Evolutionary conservation across 176 grass and related monocot species (phyloP), one percentile per base, ranked within the genome.

Genomic region (Bolboschoenus planiculmis): DNA sequence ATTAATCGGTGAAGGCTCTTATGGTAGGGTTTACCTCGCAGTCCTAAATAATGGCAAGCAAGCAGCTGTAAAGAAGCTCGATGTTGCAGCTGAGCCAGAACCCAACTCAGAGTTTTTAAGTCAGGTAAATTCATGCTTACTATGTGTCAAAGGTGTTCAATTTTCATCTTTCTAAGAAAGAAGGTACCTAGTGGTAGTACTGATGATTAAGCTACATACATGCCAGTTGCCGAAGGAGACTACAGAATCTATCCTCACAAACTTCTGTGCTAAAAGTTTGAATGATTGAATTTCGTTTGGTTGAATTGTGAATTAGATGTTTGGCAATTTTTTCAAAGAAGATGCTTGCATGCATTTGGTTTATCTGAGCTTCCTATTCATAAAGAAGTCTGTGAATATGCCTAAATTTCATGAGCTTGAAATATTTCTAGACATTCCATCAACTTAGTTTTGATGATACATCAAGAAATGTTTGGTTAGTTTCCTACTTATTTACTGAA

Each of bases 1-100:
- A 84, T 91, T 97, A 65, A 87, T 97, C 44, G 91, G 94, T 2
- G 94, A 97, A 90, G 94, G 94, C 9, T 97, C 94, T 78, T 97
- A 93, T 50, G 94, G 94, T 68, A 93, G 94, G 78, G 94, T 97
- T 33, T 97, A 93, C 30, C 91, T 90, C 31, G 94, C 84, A 53
- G 55, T 85, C 37, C 84, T 97, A 85, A 84, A 88, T 81, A 87
- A 67, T 63, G 94, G 84, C 40, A 91, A 84, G 80, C 90, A 97
- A 82, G 58, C 93, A 81, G 91, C 94, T 18, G 78, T 97, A 23
- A 97, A 97, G 61, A 97, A 97, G 73, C 89, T 94, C 56, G 91
- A 97, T 85, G 84, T 77, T 83, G 29, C 87, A 42, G 85, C 81
- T 79, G 94, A 92, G 84, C 85, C 93, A 79, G 90, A 94, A 51